Percentiles rank a stretch among this genome's conserved stretches.
phyloP scores from a whole-genome alignment of 352 stramenopile species.

The Thraustochytrium striatum region DNA sequence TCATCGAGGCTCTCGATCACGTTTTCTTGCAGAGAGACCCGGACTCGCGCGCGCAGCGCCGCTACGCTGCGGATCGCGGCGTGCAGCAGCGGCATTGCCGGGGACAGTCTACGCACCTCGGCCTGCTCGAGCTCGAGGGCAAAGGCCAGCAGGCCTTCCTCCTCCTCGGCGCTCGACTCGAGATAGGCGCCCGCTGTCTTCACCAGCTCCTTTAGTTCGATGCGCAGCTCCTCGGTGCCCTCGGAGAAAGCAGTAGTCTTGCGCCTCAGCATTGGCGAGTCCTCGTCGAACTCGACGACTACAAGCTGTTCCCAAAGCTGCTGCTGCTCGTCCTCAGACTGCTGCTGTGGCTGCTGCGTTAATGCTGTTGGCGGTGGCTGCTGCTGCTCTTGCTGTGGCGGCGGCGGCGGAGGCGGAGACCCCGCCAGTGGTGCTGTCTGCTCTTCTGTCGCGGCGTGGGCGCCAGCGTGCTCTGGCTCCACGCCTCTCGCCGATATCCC shows the following conservation, averaged over 20 bases:
- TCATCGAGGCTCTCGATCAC: constrained; percentile 37
- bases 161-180: not conserved
- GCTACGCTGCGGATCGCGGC: not conserved
- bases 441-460: too few relatives aligned
- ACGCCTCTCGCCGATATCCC: not conserved
- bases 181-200: constrained; percentile 8
- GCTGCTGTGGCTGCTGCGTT: not conserved
- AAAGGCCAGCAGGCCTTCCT: constrained; percentile 9
- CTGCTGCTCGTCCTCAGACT: not conserved
- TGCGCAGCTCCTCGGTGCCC: constrained; percentile 13
- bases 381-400: not conserved
- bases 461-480: not conserved
- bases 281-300: constrained; percentile 32
- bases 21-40: not conserved
- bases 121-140: constrained; percentile 17
- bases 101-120: constrained; percentile 26
- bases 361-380: not conserved
- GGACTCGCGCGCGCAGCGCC: not conserved
- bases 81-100: constrained; percentile 17
- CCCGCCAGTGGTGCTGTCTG: not conserved
- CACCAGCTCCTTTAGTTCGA: constrained; percentile 34
- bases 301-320: constrained; percentile 40
- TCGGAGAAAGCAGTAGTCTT: constrained; percentile 28
- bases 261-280: constrained; percentile 31
- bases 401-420: not conserved